phyloP scores from a whole-genome alignment of 2,329 filamentous ascomycete species.

The Fusarium miscanthi region DNA sequence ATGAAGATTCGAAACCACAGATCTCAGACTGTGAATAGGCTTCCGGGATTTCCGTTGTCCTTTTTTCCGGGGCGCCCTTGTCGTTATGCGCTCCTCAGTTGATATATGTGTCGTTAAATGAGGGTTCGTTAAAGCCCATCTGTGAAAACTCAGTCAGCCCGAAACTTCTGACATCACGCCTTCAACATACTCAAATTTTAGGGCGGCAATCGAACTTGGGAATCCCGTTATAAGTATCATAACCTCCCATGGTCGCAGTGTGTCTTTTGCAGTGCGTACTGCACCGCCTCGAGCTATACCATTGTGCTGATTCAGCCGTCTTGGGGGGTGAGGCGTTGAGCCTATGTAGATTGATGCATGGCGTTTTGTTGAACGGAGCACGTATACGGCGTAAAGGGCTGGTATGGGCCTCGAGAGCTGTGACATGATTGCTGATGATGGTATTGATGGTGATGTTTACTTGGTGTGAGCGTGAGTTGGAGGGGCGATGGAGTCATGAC shows the following conservation, averaged over 20 bases:
- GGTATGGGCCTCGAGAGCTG: conserved; percentile 72
- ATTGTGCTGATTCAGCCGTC: conserved; percentile 92
- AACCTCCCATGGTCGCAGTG: conserved; percentile 90
- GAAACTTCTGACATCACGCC: not conserved
- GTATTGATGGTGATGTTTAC: conserved; percentile 26
- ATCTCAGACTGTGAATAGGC: conserved; percentile 70
- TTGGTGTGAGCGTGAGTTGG: conserved; percentile 32
- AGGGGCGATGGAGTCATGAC: conserved; percentile 41
- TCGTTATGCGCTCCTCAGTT: conserved; percentile 67
- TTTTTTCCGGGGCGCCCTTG: conserved; percentile 61
- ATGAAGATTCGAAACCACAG: conserved; percentile 83
- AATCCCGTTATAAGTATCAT: conserved; percentile 88
- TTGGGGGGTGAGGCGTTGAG: conserved; percentile 87
- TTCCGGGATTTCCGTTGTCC: conserved; percentile 65
- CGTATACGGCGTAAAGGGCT: conserved; percentile 92
- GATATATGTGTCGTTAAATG: conserved; percentile 84
- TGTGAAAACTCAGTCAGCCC: conserved; percentile 49
- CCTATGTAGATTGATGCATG: conserved; percentile 85
- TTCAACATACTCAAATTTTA: conserved; percentile 87
- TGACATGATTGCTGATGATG: conserved; percentile 50
- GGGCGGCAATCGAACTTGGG: conserved; percentile 83
- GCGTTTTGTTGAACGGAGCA: conserved; percentile 83
- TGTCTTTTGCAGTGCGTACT: conserved; percentile 74
- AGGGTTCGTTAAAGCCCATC: conserved; percentile 93
- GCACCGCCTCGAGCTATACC: conserved; percentile 85